Conservation (phyloP, 140 eudicot species). For the Oenanthe javanica region DNA sequence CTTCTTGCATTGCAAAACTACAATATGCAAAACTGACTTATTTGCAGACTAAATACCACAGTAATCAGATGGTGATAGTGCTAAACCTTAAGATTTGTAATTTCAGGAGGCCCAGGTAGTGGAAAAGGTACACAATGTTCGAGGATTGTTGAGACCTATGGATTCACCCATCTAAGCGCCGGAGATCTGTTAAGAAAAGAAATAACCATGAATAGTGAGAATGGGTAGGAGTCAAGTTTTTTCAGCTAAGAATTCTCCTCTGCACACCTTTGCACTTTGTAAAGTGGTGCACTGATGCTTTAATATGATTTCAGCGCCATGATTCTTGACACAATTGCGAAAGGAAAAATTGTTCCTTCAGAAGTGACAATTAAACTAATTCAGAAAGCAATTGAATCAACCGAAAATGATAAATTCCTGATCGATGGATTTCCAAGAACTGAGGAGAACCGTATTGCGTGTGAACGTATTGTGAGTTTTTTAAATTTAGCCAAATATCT, state of each 20-base stretch:
- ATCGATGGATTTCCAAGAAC: conserved; percentile 94
- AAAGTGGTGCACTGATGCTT: conserved; percentile 14
- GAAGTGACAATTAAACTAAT: conserved; percentile 81
- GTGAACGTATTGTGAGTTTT: conserved; percentile 74
- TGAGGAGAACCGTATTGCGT: conserved; percentile 81
- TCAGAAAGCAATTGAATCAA: conserved; percentile 48
- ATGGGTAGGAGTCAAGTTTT: conserved; percentile 48
- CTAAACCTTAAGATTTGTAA: conserved; percentile 18
- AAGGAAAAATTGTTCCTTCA: conserved; percentile 89
- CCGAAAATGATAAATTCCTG: conserved; percentile 51
- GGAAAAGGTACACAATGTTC: conserved; percentile 96
- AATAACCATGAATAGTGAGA: conserved; percentile 55
- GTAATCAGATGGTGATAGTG: background rate
- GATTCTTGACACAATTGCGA: conserved; percentile 70
- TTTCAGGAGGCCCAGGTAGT: conserved; percentile 93
- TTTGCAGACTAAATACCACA: background rate
- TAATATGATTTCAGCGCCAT: conserved; percentile 48
- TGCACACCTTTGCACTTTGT: background rate
- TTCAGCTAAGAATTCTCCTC: conserved; percentile 11
- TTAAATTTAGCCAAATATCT: background rate
- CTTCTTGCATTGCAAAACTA: background rate
- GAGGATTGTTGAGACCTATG: conserved; percentile 64
- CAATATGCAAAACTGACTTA: background rate
- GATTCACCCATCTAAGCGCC: conserved; percentile 86
- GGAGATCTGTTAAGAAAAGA: conserved; percentile 83